phyloP scores from a whole-genome alignment of 805 yeast genomes.

The Scheffersomyces lignosus region DNA sequence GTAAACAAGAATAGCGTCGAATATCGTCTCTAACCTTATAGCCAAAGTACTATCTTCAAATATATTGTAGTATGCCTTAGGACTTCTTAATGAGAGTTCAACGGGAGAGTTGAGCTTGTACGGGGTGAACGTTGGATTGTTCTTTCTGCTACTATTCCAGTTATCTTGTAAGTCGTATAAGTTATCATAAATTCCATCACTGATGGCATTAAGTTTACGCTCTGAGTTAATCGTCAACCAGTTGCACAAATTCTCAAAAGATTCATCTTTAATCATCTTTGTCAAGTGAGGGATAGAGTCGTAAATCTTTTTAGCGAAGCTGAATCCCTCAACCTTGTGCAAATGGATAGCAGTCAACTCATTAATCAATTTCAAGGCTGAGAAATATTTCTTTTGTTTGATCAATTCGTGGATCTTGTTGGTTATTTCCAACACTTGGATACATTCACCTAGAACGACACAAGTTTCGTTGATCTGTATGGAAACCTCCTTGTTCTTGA shows the following conservation, averaged over 20 bases:
- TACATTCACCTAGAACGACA: conserved; percentile 65
- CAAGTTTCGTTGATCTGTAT: conserved; percentile 71
- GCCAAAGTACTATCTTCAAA: conserved; percentile 37
- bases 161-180: conserved; percentile 55
- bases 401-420: conserved; percentile 83
- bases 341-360: conserved; percentile 68
- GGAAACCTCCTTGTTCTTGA: conserved; percentile 63
- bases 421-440: conserved; percentile 81
- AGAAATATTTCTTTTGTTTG: conserved; percentile 71
- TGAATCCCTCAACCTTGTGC: conserved; percentile 69
- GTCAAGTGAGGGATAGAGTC: conserved; percentile 76
- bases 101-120: conserved; percentile 84
- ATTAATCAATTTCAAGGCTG: conserved; percentile 81
- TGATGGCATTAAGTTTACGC: conserved; percentile 57
- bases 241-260: conserved; percentile 62
- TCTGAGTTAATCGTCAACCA: conserved; percentile 65
- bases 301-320: conserved; percentile 72
- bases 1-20: conserved; percentile 81
- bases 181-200: conserved; percentile 55
- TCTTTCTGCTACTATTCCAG: conserved; percentile 54
- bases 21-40: conserved; percentile 70
- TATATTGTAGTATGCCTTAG: conserved; percentile 48
- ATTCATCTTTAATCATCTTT: conserved; percentile 70
- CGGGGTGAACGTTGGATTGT: conserved; percentile 43
- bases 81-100: conserved; percentile 72